Evolutionary conservation across 2,329 filamentous ascomycete species (phyloP), one percentile per base, ranked within the genome.

Genomic region (Sphaerulina musiva): DNA sequence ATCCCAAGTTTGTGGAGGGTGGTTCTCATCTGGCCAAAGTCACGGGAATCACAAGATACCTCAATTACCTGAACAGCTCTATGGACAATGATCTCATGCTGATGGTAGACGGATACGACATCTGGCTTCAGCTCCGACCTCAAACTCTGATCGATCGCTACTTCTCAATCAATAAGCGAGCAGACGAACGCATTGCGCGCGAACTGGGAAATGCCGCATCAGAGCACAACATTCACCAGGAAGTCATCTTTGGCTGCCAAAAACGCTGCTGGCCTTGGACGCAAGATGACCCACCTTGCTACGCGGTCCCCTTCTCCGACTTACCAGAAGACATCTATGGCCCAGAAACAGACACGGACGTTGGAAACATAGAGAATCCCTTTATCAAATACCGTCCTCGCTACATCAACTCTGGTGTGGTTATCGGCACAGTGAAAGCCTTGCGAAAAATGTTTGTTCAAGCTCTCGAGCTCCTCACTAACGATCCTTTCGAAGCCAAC

Each of bases 91-190:
- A 87, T 64, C 69, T 87, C 11, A 77, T 85, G 8, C 68, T 87
- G 51, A 75, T 86, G 51, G 76, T 83, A 6, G 83, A 87, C 66
- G 82, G 80, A 2, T 77, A 80, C 63, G 81, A 86, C 54, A 74
- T 80, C 0, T 81, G 82, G 71, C 80, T 86, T 56, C 84, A 87
- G 65, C 73, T 87, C 1, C 82, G 82, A 0, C 78, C 81, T 2
- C 78, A 84, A 46, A 74, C 85, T 14, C 69, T 87, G 54, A 76
- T 87, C 68, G 59, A 62, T 41, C 59, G 62, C n/a, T 64, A 56
- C 49, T 62, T 57, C 32, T 71, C 73, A 8, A 70, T 82, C 17
- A 69, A 80, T 32, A 50, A 47, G 8, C 46, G 54, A 29, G 65
- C 65, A 7, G 60, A 86, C 58, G 66, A 69, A 32, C 74, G 77